Evolutionary conservation across 306 rosid species (phyloP).

Genomic region (Purshia tridentata): DNA sequence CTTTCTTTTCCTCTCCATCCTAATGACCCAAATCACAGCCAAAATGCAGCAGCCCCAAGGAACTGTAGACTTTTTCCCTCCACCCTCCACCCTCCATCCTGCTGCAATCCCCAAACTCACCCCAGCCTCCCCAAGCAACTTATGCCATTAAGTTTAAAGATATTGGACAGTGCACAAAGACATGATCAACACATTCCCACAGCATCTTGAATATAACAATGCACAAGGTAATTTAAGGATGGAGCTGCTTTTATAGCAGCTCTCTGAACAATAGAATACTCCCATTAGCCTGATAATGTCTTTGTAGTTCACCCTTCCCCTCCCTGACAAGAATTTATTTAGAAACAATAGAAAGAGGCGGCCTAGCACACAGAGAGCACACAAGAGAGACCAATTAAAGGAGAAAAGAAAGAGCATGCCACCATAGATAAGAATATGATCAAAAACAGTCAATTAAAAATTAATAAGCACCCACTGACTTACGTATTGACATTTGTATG

Average conservation of each 20-base stretch:
- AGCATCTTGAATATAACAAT: no score
- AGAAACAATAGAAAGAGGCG: not conserved
- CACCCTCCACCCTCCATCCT: no score
- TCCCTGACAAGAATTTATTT: not conserved
- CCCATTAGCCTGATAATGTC: not conserved
- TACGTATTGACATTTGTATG: slow-evolving; percentile 49
- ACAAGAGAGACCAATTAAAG: not conserved
- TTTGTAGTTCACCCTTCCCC: not conserved
- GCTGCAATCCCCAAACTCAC: no score
- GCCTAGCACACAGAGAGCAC: not conserved
- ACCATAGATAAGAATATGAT: not conserved
- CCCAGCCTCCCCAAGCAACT: no score
- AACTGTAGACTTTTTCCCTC: no score
- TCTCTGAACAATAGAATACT: not conserved
- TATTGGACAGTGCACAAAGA: no score
- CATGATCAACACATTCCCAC: no score
- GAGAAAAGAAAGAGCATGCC: not conserved
- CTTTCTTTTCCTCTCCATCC: no score
- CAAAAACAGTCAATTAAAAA: slow-evolving; percentile 20
- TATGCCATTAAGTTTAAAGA: no score
- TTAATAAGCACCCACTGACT: slow-evolving; percentile 26
- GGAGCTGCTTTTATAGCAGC: not conserved
- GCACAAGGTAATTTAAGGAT: no score
- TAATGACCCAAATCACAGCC: no score
- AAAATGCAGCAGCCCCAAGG: no score